Evolutionary conservation across 2,329 filamentous ascomycete genomes (phyloP), one percentile per base, ranked within the genome.

Genomic region (Penicillium sp.): DNA sequence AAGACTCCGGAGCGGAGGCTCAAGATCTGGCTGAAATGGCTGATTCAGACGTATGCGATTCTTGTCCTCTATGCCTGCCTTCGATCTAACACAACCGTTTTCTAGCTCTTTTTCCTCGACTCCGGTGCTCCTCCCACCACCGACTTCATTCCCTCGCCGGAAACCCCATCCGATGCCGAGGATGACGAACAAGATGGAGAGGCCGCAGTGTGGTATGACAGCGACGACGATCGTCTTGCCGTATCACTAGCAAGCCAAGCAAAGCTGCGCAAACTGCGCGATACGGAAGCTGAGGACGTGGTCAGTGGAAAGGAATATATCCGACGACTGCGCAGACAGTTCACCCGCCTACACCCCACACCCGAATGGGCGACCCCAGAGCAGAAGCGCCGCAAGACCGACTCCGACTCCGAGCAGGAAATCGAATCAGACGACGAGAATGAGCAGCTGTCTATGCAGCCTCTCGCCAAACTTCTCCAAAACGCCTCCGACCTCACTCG

Each of bases 271-370:
- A 97, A 97, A 74, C 79, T 99, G 58, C 84, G 94, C 57, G 80
- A 86, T 47, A 87, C 86, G 2, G 91, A 93, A 68, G 84, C 83
- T 1, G 94, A 99, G 67, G 94, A 99, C 71, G 71, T 96, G 10
- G 85, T 99, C 59, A 91, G 79, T 63, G 94, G 94, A 45, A 87
- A 85, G 58, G 93, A 97, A 72, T 99, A 99, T 73, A 85, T 87
- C 52, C 83, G 83, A 65, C 81, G 94, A 60, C 76, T 99, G 65
- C 86, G 92, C 55, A 86, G 87, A 67, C 92, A 97, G 70, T 96
- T 77, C 56, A 78, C 86, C 67, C 75, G 83, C 48, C 73, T 88
- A 43, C 82, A 87, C 64, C 84, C 86, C 0, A 74, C 76, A 13
- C 86, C 86, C 0, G 81, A 83, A 32, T 89, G 86, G 86, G 84